phyloP scores from a whole-genome alignment of 257 asterid species.

The Ballota nigra region DNA sequence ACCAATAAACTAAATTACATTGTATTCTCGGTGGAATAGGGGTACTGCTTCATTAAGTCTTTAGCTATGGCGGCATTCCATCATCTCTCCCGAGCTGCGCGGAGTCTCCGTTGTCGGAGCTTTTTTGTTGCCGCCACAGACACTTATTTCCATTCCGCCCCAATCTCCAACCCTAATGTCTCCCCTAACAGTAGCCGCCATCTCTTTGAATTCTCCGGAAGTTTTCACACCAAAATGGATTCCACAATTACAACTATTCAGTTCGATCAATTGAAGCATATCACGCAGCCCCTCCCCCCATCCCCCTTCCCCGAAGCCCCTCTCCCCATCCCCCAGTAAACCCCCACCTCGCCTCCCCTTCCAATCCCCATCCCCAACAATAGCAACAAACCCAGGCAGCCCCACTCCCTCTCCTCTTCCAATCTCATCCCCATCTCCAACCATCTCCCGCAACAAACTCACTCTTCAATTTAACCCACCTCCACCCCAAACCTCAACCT shows the following conservation, averaged over 20 bases:
- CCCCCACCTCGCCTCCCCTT: no score
- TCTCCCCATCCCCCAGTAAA: no score
- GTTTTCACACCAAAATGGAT: slow-evolving; percentile 17
- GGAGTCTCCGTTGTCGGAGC: slow-evolving; percentile 24
- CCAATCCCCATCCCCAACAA: no score
- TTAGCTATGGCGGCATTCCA: slow-evolving; percentile 18
- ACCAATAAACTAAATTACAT: no score
- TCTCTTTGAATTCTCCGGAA: slow-evolving; percentile 19
- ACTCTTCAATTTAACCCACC: no score
- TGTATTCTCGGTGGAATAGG: background rate
- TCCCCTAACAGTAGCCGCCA: slow-evolving; percentile 14
- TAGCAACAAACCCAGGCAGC: no score
- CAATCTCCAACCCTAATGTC: background rate
- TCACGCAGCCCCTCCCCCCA: no score
- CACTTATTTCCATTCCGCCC: slow-evolving; percentile 5
- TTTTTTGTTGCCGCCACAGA: slow-evolving; percentile 23
- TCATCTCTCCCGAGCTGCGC: slow-evolving; percentile 32
- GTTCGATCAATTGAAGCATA: slow-evolving; percentile 31
- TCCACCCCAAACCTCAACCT: no score
- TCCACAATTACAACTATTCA: slow-evolving; percentile 6
- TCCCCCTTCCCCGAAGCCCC: no score
- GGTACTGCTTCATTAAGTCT: background rate
- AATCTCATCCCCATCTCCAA: no score
- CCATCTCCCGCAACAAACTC: no score
- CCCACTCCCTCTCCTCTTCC: no score